Evolutionary conservation across 352 stramenopile genomes (phyloP).

Genomic region (Phytophthora macrochlamydospora): DNA sequence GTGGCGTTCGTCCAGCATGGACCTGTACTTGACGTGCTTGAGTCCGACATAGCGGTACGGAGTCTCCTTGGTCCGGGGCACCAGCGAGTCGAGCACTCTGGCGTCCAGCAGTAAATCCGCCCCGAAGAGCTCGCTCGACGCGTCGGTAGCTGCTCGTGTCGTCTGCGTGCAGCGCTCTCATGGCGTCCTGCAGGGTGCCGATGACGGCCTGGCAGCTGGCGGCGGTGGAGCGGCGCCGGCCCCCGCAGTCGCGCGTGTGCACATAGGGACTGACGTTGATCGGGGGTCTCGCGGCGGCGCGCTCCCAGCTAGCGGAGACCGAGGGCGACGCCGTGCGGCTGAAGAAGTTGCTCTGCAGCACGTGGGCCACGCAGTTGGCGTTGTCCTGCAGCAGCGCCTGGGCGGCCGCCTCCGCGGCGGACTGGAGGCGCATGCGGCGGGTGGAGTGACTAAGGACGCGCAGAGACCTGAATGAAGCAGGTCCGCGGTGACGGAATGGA

Average conservation of each 20-base stretch:
- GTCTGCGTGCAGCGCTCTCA: conserved; percentile 62
- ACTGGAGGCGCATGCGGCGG: conserved; percentile 29
- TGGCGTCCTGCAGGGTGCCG: conserved; percentile 59
- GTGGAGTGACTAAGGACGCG: not conserved
- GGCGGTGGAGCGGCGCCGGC: conserved; percentile 52
- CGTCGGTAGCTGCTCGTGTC: conserved; percentile 51
- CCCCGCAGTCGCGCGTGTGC: conserved; percentile 47
- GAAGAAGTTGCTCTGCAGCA: conserved; percentile 43
- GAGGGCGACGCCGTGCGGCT: conserved; percentile 37
- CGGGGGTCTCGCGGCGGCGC: conserved; percentile 35
- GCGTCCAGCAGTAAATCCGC: conserved; percentile 67
- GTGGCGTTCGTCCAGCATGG: conserved; percentile 54
- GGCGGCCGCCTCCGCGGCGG: conserved; percentile 28
- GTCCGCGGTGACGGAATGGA: not conserved
- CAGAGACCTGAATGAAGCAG: conserved; percentile 25
- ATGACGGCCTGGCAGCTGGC: conserved; percentile 61
- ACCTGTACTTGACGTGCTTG: conserved; percentile 82
- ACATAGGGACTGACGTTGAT: conserved; percentile 55
- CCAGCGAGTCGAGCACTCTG: conserved; percentile 70
- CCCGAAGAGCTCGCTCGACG: conserved; percentile 62
- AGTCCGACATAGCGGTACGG: conserved; percentile 77
- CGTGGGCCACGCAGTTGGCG: conserved; percentile 38
- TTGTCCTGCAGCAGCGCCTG: conserved; percentile 39
- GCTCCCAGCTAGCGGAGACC: conserved; percentile 40
- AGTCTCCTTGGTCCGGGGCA: conserved; percentile 64